phyloP scores from a whole-genome alignment of 805 yeast genomes.

The Saccharomyces cerevisiae region DNA sequence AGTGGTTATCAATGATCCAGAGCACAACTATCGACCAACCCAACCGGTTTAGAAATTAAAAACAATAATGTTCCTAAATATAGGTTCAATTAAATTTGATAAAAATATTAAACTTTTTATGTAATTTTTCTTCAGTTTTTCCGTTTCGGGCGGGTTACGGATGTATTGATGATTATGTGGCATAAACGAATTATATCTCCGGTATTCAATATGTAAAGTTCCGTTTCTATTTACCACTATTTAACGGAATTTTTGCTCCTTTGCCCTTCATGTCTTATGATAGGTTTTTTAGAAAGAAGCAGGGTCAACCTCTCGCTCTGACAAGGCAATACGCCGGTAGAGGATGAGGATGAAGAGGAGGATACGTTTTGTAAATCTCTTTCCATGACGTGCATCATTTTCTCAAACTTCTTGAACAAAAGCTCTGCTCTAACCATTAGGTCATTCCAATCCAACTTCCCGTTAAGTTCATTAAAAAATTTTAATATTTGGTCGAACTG shows the following conservation, averaged over 20 bases:
- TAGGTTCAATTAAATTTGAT: background rate
- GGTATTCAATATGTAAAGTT: background rate
- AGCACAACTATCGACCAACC: background rate
- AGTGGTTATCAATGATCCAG: background rate
- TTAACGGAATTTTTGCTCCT: constrained; percentile 22
- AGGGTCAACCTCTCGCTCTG: constrained; percentile 38
- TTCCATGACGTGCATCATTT: constrained; percentile 74
- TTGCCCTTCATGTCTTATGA: constrained; percentile 52
- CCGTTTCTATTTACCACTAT: constrained; percentile 1
- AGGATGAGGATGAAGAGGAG: constrained; percentile 1
- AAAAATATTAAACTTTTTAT: background rate
- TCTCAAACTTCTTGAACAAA: constrained; percentile 68
- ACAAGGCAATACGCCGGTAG: constrained; percentile 10
- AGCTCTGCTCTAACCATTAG: constrained; percentile 77
- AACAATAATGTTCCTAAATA: background rate
- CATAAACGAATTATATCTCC: background rate
- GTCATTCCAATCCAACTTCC: constrained; percentile 66
- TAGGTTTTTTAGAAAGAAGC: constrained; percentile 50
- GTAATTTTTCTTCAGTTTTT: background rate
- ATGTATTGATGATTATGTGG: background rate
- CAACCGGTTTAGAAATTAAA: background rate
- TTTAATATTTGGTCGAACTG: constrained; percentile 88
- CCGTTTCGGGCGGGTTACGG: background rate
- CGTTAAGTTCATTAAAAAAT: constrained; percentile 84
- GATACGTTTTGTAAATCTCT: constrained; percentile 30